Evolutionary conservation across 1,284 basidiomycete species (phyloP).

Genomic region (Moniliella sp.): DNA sequence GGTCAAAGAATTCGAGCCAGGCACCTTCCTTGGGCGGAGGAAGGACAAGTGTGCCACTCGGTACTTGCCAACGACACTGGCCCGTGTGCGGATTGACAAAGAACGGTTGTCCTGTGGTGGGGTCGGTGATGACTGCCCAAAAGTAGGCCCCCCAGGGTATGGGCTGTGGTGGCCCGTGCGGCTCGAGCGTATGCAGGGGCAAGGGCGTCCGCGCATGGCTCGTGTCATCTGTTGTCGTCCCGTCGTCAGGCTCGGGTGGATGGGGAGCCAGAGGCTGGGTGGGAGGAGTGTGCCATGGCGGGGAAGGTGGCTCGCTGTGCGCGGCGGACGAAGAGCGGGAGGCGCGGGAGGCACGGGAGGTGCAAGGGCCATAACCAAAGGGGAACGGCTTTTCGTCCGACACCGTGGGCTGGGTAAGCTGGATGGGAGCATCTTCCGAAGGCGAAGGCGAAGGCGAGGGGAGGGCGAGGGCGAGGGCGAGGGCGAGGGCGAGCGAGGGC

Average conservation of each 20-base stretch:
- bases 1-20: constrained; percentile 81
- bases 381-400: too few relatives aligned
- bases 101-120: constrained; percentile 38
- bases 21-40: constrained; percentile 65
- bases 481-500: too few relatives aligned
- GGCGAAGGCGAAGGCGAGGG: too few relatives aligned
- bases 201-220: too few relatives aligned
- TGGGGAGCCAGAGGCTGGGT: not conserved
- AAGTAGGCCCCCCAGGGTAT: not conserved
- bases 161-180: too few relatives aligned
- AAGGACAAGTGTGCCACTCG: constrained; percentile 65
- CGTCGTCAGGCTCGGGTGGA: not conserved
- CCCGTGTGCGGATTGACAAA: constrained; percentile 83
- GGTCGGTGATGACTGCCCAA: not conserved
- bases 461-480: too few relatives aligned
- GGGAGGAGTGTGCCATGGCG: not conserved
- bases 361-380: too few relatives aligned
- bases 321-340: not conserved
- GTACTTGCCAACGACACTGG: constrained; percentile 74
- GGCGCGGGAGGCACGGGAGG: too few relatives aligned
- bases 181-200: too few relatives aligned
- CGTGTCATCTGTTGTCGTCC: too few relatives aligned
- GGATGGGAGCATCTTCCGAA: too few relatives aligned
- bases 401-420: too few relatives aligned
- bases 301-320: not conserved